phyloP scores from a whole-genome alignment of 768 basidiomycete species.

The Tricholoma hemisulphureum region DNA sequence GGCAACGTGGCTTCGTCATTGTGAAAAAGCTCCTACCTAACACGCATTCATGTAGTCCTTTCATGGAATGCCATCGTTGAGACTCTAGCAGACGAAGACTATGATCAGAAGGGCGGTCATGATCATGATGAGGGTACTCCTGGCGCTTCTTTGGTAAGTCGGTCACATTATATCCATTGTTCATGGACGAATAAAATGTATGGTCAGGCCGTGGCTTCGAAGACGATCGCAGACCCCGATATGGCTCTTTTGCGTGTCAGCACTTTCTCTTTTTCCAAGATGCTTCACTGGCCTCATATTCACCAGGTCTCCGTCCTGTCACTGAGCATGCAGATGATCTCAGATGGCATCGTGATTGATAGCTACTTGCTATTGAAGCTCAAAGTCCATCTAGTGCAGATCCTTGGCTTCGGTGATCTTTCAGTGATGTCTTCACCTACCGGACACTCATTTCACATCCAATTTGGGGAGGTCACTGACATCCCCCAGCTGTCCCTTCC shows the following conservation, averaged over 20 bases:
- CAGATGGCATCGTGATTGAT: conserved; percentile 59
- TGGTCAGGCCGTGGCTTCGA: conserved; percentile 27
- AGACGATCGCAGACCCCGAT: conserved; percentile 42
- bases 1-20: background rate
- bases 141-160: conserved; percentile 41
- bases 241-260: conserved; percentile 46
- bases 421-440: conserved; percentile 42
- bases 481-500: conserved; percentile 46
- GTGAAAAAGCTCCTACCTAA: background rate
- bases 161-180: background rate
- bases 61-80: conserved; percentile 65
- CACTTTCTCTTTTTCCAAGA: background rate
- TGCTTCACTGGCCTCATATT: background rate
- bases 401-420: conserved; percentile 56
- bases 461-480: conserved; percentile 46
- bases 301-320: conserved; percentile 53
- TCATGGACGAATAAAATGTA: background rate
- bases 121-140: conserved; percentile 39
- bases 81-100: conserved; percentile 55
- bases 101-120: conserved; percentile 35
- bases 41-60: conserved; percentile 43
- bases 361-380: conserved; percentile 53
- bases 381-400: conserved; percentile 51
- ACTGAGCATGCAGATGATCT: conserved; percentile 64
- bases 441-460: conserved; percentile 52